Evolutionary conservation across 257 asterid genomes (phyloP).

Genomic region (Voacanga thouarsii): DNA sequence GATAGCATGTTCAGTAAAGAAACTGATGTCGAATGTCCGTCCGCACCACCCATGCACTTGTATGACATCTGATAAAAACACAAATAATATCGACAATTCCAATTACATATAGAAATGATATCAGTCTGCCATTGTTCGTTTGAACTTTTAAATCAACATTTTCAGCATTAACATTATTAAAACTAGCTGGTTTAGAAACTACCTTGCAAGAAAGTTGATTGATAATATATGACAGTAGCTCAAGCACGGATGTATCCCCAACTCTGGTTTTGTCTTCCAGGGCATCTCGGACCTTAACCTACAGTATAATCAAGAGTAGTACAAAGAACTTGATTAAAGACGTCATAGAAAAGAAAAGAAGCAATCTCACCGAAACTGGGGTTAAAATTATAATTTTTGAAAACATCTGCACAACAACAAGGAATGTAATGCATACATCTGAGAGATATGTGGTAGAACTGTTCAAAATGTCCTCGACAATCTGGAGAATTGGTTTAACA

Average conservation of each 20-base stretch:
- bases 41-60: slow-evolving; percentile 43
- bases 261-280: not conserved
- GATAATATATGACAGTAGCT: not conserved
- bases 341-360: not conserved
- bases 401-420: not conserved
- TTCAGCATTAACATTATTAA: not conserved
- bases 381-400: not conserved
- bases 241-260: not conserved
- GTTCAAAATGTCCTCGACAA: slow-evolving; percentile 9
- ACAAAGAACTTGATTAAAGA: not conserved
- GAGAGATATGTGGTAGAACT: not conserved
- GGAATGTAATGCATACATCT: not conserved
- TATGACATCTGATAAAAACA: slow-evolving; percentile 38
- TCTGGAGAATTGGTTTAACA: slow-evolving; percentile 1
- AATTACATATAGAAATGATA: too few relatives aligned
- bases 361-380: too few relatives aligned
- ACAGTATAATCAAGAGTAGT: too few relatives aligned
- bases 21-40: too few relatives aligned
- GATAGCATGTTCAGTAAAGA: too few relatives aligned
- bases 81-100: too few relatives aligned
- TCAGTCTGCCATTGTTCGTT: too few relatives aligned
- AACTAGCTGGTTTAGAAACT: not conserved
- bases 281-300: not conserved
- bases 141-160: not conserved
- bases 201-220: slow-evolving; percentile 10